These are phyloP conservation scores for Halophytophthora polymorphica DNA, from an alignment of 352 stramenopile species.

Conservation along the genomic window DNA sequence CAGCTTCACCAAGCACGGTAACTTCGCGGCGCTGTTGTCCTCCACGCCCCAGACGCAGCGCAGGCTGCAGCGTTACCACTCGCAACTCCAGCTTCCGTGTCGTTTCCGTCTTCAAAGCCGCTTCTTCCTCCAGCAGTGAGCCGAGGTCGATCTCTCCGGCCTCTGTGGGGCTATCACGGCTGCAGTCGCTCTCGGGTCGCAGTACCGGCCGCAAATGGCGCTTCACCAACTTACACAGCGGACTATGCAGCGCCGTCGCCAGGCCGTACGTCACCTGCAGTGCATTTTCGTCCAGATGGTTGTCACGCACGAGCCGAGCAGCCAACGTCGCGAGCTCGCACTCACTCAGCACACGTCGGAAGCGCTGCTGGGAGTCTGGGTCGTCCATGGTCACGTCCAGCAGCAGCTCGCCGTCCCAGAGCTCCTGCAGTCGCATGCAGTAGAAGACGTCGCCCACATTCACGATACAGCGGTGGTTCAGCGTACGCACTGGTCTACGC, in stretches of 20 bases:
- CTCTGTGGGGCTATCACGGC: no score
- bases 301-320: slow-evolving; percentile 21
- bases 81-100: not conserved
- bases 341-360: slow-evolving; percentile 30
- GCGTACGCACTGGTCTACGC: slow-evolving; percentile 11
- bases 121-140: slow-evolving; percentile 12
- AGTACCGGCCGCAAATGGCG: slow-evolving; percentile 16
- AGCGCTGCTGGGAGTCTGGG: slow-evolving; percentile 35
- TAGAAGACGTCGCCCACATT: slow-evolving; percentile 49
- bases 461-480: slow-evolving; percentile 54
- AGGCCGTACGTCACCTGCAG: slow-evolving; percentile 24
- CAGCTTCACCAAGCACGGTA: slow-evolving; percentile 7
- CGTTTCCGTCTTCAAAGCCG: not conserved
- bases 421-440: slow-evolving; percentile 52
- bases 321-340: slow-evolving; percentile 31
- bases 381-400: slow-evolving; percentile 58
- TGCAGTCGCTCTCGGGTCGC: slow-evolving; percentile 10
- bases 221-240: slow-evolving; percentile 24
- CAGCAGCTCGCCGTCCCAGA: slow-evolving; percentile 64
- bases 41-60: not conserved
- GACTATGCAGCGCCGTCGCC: slow-evolving; percentile 11
- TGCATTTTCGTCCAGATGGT: slow-evolving; percentile 15
- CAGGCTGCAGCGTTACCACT: slow-evolving; percentile 6
- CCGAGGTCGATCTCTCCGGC: slow-evolving; percentile 13
- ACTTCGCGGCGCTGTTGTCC: slow-evolving; percentile 10